Evolutionary conservation across 371 early-diverging fungal genomes (phyloP), one percentile per base, ranked within the genome.

Genomic region (Smittium culicis): DNA sequence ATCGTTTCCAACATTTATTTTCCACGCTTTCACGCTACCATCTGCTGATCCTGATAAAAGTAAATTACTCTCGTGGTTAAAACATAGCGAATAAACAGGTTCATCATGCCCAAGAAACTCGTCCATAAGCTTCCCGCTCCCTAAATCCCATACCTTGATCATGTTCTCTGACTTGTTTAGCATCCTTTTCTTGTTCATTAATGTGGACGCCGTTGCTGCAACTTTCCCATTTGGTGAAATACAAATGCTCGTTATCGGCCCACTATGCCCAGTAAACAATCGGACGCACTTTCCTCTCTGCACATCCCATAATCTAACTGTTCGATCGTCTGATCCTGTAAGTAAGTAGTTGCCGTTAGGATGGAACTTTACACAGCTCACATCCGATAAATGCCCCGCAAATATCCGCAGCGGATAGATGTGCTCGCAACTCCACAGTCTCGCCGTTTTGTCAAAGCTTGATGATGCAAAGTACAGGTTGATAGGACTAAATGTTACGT

Each of bases 401-500:
- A 99, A 96, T 55, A 99, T 87, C 66, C 99, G 87, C 70, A 99
- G 81, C 11, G 99, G 99, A 73, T 90, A 88, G 16, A 90, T 86
- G 72, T 91, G 94, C 73, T 95, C 98, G 64, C 92, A 88, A 68
- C 90, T 90, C 97, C 97, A 99, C 61, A 99, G 83, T 62, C 98
- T 80, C 20, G 96, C 93, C 1, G 98, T 98, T 71, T 90, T 83
- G 78, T 99, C 99, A 69, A 93, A 92, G 24, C 93, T 90, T 0
- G 96, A 98, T 0, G 93, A 94, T 2, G 94, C 99, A 83, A 99
- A 99, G 76, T 98, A 99, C 72, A 88, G 86, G 29, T 95, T 95
- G 69, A 86, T 83, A 0, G 91, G 90, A 1, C 92, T 86, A 73
- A 96, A 88, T 61, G 89, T 86, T 0, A 96, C 87, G 72, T 89